Evolutionary conservation across 768 basidiomycete species (phyloP).

Genomic region (Termitomyces sp.): DNA sequence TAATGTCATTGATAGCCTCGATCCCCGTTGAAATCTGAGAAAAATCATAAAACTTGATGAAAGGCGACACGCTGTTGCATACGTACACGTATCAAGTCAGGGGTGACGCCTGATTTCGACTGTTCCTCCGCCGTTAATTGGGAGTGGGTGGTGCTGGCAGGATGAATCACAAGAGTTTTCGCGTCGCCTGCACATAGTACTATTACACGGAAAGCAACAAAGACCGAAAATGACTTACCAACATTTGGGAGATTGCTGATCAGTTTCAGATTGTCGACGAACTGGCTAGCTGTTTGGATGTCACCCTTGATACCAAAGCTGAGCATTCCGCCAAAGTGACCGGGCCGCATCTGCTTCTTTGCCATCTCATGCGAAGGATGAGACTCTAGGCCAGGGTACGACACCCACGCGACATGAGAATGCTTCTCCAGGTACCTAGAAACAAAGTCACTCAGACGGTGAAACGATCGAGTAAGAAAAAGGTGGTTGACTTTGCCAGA

Average conservation of each 20-base stretch:
- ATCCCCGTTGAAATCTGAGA: constrained; percentile 1
- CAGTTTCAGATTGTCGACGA: constrained; percentile 67
- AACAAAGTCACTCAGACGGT: neutral
- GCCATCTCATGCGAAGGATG: constrained; percentile 63
- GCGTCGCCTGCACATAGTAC: constrained; percentile 52
- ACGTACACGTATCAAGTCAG: constrained; percentile 68
- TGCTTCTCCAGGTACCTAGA: constrained; percentile 55
- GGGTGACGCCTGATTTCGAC: constrained; percentile 60
- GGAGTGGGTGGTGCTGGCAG: constrained; percentile 72
- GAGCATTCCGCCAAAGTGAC: constrained; percentile 66
- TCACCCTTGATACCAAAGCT: constrained; percentile 73
- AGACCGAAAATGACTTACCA: constrained; percentile 28
- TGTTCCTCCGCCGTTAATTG: constrained; percentile 63
- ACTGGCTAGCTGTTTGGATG: constrained; percentile 41
- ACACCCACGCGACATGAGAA: constrained; percentile 68
- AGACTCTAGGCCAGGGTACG: constrained; percentile 62
- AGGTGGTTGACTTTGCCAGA: constrained; percentile 46
- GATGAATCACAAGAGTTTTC: constrained; percentile 80
- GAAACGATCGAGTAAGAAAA: neutral
- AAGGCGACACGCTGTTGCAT: no score
- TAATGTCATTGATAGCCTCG: constrained; percentile 1
- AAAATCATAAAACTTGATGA: neutral
- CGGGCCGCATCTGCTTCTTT: constrained; percentile 45
- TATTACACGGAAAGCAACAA: no score
- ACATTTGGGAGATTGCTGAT: constrained; percentile 74